A percentile compares a stretch with the other conserved stretches of the same genome.
These are phyloP conservation scores for Aspergillus flavus DNA, from an alignment of 2,329 filamentous ascomycete species.

Conservation along the genomic window DNA sequence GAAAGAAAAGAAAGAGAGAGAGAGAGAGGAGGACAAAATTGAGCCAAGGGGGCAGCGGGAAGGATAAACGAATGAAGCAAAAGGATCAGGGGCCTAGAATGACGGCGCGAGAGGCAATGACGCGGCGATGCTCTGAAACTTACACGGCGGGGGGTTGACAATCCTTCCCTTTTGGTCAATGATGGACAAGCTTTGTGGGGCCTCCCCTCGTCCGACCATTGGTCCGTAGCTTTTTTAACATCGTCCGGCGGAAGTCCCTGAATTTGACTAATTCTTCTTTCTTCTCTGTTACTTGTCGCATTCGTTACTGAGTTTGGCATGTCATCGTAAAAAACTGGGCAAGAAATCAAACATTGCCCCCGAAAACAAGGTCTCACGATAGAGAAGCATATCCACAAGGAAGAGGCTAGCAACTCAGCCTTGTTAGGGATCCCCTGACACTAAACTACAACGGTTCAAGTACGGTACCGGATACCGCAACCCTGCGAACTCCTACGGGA, in stretches of 20 bases:
- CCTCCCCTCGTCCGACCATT: not conserved
- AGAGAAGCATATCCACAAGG: not conserved
- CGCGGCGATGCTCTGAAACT: conserved; percentile 12
- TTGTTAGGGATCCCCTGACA: not conserved
- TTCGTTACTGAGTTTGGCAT: not conserved
- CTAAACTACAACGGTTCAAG: not conserved
- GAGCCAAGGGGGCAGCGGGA: not conserved
- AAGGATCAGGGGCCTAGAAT: not conserved
- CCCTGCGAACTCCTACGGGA: not conserved
- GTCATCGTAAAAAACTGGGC: not conserved
- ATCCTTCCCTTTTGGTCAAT: conserved; percentile 6
- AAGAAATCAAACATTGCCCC: not conserved
- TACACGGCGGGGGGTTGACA: not conserved
- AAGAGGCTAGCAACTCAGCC: not conserved
- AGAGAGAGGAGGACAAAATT: not conserved
- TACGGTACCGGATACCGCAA: no score
- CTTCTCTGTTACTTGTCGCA: not conserved
- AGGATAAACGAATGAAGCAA: not conserved
- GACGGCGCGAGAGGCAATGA: not conserved
- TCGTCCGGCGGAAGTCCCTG: not conserved
- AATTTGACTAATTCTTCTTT: not conserved
- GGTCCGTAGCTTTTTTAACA: not conserved
- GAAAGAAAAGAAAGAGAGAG: not conserved
- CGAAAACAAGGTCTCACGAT: not conserved
- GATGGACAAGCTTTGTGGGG: conserved; percentile 13